Evolutionary conservation across 805 yeast genomes (phyloP), one percentile per base, ranked within the genome.

Genomic region (Candida tibetensis): DNA sequence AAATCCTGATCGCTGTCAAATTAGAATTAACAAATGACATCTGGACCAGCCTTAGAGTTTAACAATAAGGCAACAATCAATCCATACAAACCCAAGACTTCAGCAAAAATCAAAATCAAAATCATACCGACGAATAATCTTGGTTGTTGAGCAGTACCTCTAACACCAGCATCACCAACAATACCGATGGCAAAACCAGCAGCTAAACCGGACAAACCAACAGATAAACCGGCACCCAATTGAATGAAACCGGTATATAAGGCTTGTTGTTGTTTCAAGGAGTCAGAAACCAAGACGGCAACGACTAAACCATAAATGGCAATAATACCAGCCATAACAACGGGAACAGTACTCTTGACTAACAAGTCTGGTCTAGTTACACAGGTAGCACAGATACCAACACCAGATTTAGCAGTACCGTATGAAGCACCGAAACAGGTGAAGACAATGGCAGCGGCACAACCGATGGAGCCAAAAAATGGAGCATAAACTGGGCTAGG

Each of bases 141-240:
- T 64, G 97, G 97, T 72, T 91, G 99, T 69, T 90, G 97, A 47
- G 96, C 93, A 51, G 90, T 83, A 70, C 96, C 96, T 76, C 98
- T 86, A 42, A 91, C 98, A 78, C 99, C 99, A 42, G 96, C 97
- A 66, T 91, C 99, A 67, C 99, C 99, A 52, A 91, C 99, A 53
- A 91, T 91, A 73, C 99, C 99, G 72, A 91, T 91, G 66, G 99
- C 97, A 61, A 88, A 91, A 54, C 99, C 99, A 49, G 97, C 96
- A 61, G 98, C 97, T 62, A 91, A 77, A 66, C 98, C 96, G 46
- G 96, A 84, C 54, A 91, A 77, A 60, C 99, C 99, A 51, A 91
- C 99, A 36, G 96, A 85, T 57, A 91, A 77, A 67, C 99, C 99
- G 42, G 97, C 96, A 71, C 96, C 98, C 58, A 91, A 76, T 74